Base-by-base conservation (phyloP, 257 asterid species). In the Rubia yunnanensis region DNA sequence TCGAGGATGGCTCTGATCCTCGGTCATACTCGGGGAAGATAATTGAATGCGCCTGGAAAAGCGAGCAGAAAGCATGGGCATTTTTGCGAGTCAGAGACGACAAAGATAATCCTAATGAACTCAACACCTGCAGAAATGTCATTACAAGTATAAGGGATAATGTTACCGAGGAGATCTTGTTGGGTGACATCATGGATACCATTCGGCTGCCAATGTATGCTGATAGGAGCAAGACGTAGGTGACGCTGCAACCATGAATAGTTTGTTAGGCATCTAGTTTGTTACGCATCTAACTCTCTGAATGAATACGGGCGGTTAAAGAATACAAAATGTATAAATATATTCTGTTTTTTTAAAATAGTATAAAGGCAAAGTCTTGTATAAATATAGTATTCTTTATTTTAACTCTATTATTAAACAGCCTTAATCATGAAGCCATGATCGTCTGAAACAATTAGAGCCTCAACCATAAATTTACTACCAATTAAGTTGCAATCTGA, bases 1-100 rank as follows among this genome's bases (percentile, higher is more conserved):
- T 94, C 67, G 86, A 90, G 31, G 99, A 98, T 94, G 71, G 77
- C 89, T 14, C 52, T 44, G 52, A 44, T 14, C 52, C 52, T 44
- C 14, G n/a, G 52, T 15, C 52, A 15, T 44, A 15, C 52, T 44
- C 52, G 1, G 52, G 20, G n/a, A 44, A 44, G 52, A 44, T 44
- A 0, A 15, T 44, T 4, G 52, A 44, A 44, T 44, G 52, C 22
- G 6, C 7, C 8, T 14, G 52, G 52, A 44, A 20, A 44, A 44
- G 6, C 0, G 52, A 44, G 17, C 20, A 44, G 7, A 15, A 15
- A 3, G n/a, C 3, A 6, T 44, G 52, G 22, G 52, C 2, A 17
- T 44, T 44, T 15, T 14, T 44, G 52, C n/a, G 52, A 44, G 52
- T 44, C 20, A 44, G 52, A 44, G 52, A 44, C 17, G 52, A 44